A percentile compares a stretch with the other conserved stretches of the same genome.
These are phyloP conservation scores for Ustilago crameri DNA, from an alignment of 1,284 basidiomycete species.

Conservation along the genomic window DNA sequence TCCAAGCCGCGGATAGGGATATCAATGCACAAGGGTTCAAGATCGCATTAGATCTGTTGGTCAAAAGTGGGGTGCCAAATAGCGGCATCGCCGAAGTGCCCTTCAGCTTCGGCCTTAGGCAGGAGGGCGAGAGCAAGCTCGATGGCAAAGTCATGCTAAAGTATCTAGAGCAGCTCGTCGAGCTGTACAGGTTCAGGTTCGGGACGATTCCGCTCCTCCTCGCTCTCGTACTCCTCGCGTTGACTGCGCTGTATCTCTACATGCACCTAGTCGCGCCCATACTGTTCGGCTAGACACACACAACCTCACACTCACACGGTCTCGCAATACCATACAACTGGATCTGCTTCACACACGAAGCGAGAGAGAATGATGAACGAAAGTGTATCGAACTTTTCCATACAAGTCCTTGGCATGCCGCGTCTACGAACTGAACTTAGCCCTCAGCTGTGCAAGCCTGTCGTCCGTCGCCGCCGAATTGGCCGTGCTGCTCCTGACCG, in stretches of 20 bases:
- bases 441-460: slow-evolving; percentile 58
- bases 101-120: slow-evolving; percentile 45
- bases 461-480: slow-evolving; percentile 60
- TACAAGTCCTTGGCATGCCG: no score
- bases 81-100: slow-evolving; percentile 41
- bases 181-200: slow-evolving; percentile 46
- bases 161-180: slow-evolving; percentile 41
- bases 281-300: slow-evolving; percentile 4
- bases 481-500: slow-evolving; percentile 19
- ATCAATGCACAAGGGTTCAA: slow-evolving; percentile 54
- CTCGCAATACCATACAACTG: no score
- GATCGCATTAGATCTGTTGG: slow-evolving; percentile 48
- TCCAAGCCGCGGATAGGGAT: slow-evolving; percentile 22
- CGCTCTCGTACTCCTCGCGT: slow-evolving; percentile 13
- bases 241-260: slow-evolving; percentile 39
- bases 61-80: slow-evolving; percentile 35
- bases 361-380: not conserved
- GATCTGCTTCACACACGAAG: no score
- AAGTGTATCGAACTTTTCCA: no score
- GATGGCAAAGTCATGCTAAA: slow-evolving; percentile 53
- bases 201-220: slow-evolving; percentile 23
- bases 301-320: no score
- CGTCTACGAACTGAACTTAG: slow-evolving; percentile 50
- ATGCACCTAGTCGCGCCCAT: slow-evolving; percentile 12
- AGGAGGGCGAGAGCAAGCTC: slow-evolving; percentile 46